Percentiles rank a stretch among this genome's conserved stretches.
Evolutionary conservation across 1,284 basidiomycete genomes (phyloP).

Genomic region (Malassezia caprae): DNA sequence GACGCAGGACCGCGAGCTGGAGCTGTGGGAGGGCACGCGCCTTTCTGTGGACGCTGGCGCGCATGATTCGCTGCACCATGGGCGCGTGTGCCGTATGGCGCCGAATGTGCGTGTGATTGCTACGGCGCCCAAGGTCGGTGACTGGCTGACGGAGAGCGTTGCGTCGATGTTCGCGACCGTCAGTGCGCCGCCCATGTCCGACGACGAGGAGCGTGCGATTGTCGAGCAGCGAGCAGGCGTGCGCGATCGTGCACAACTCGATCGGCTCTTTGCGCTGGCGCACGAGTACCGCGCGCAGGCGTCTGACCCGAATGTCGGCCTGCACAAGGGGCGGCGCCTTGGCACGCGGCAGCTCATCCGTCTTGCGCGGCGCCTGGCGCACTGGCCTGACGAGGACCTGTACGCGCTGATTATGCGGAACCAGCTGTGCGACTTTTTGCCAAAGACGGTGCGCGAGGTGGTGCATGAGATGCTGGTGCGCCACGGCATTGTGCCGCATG

Average conservation of each 20-base stretch:
- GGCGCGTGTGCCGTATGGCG: constrained; percentile 20
- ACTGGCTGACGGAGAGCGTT: constrained; percentile 49
- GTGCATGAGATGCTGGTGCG: constrained; percentile 36
- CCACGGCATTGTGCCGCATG: constrained; percentile 31
- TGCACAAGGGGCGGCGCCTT: constrained; percentile 44
- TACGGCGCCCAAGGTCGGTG: constrained; percentile 36
- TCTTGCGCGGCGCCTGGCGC: constrained; percentile 40
- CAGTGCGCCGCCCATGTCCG: constrained; percentile 45
- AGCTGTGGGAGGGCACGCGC: constrained; percentile 43
- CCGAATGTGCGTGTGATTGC: constrained; percentile 46
- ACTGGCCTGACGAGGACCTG: constrained; percentile 37
- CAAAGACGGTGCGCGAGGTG: constrained; percentile 41
- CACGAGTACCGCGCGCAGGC: constrained; percentile 36
- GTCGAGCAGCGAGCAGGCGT: constrained; percentile 22
- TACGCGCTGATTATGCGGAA: constrained; percentile 39
- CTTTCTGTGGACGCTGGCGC: constrained; percentile 1
- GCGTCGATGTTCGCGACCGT: constrained; percentile 44
- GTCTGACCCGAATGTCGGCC: constrained; percentile 34
- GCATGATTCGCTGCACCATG: neutral
- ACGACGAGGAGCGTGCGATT: constrained; percentile 41
- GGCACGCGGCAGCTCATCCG: constrained; percentile 48
- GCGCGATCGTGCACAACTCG: constrained; percentile 18
- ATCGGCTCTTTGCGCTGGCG: constrained; percentile 39
- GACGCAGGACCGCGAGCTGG: constrained; percentile 41
- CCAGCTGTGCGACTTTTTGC: constrained; percentile 48